Percentiles rank a stretch among this genome's conserved stretches.
phyloP scores from a whole-genome alignment of 2,329 filamentous ascomycete species.

The Alternaria hordeiaustralica region DNA sequence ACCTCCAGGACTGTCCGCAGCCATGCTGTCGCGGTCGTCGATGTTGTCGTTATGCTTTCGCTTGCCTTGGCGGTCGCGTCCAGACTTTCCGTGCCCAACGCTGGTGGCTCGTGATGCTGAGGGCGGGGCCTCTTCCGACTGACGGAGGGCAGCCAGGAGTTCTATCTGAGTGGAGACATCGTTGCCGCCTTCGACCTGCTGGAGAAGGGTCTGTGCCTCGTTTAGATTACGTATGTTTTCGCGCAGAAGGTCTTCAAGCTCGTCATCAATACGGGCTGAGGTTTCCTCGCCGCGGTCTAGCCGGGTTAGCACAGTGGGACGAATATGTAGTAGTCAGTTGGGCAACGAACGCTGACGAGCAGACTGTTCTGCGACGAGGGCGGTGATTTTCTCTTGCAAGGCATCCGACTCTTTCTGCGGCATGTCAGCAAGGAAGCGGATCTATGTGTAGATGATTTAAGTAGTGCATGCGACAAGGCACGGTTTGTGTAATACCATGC shows the following conservation, averaged over 20 bases:
- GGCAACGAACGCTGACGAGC: slow-evolving; percentile 33
- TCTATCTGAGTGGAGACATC: slow-evolving; percentile 53
- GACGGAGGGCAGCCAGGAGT: slow-evolving; percentile 56
- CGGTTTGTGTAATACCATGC: not conserved
- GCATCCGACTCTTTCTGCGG: slow-evolving; percentile 40
- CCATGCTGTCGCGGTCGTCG: slow-evolving; percentile 49
- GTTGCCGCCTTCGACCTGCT: slow-evolving; percentile 51
- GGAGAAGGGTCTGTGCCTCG: slow-evolving; percentile 52
- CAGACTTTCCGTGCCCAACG: slow-evolving; percentile 42
- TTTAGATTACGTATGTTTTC: slow-evolving; percentile 58
- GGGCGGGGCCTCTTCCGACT: slow-evolving; percentile 51
- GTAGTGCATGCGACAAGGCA: not conserved
- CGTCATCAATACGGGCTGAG: slow-evolving; percentile 52
- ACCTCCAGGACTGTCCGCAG: slow-evolving; percentile 46
- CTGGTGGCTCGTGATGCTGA: slow-evolving; percentile 45
- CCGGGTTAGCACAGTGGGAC: slow-evolving; percentile 7
- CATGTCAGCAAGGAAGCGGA: slow-evolving; percentile 6
- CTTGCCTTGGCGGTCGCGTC: slow-evolving; percentile 47
- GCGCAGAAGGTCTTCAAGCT: slow-evolving; percentile 55
- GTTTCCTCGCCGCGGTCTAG: slow-evolving; percentile 45
- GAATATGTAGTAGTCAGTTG: not conserved
- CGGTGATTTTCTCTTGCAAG: slow-evolving; percentile 40
- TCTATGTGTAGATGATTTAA: not conserved
- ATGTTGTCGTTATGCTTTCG: slow-evolving; percentile 45
- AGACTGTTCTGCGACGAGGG: slow-evolving; percentile 38